phyloP scores from a whole-genome alignment of 805 yeast genomes.

The Kazachstania martiniae region DNA sequence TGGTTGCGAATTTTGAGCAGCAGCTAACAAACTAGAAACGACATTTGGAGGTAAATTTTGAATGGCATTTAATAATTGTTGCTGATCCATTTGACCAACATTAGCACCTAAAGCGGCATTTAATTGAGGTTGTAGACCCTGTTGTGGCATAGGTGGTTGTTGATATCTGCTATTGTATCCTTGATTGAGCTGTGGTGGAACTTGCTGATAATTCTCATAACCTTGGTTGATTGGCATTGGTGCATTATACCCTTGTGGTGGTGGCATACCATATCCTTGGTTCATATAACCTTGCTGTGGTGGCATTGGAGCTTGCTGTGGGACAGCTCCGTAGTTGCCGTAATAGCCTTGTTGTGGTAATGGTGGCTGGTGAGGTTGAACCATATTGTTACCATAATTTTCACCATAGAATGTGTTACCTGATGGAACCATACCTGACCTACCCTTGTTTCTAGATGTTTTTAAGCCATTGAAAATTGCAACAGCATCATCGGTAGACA shows the following conservation, averaged over 20 bases:
- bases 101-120: conserved; percentile 17
- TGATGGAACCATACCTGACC: conserved; percentile 1
- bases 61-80: conserved; percentile 24
- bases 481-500: conserved; percentile 58
- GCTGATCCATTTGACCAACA: conserved; percentile 21
- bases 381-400: conserved; percentile 2
- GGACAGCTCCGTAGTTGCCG: conserved; percentile 6
- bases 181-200: conserved; percentile 14
- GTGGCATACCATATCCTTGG: conserved; percentile 8
- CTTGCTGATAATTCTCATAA: conserved; percentile 11
- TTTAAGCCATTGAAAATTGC: conserved; percentile 27
- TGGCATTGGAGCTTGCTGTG: conserved; percentile 8
- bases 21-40: conserved; percentile 21
- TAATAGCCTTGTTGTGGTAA: conserved; percentile 7
- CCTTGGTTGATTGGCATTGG: conserved; percentile 11
- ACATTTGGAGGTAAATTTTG: conserved; percentile 29
- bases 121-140: conserved; percentile 18
- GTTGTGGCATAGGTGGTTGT: conserved; percentile 17
- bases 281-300: conserved; percentile 7
- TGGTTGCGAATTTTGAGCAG: conserved; percentile 27
- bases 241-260: conserved; percentile 7
- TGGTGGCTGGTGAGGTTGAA: conserved; percentile 6
- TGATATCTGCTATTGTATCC: conserved; percentile 10
- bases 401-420: conserved; percentile 3
- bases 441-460: conserved; percentile 11